Base-by-base conservation (phyloP, 108 stramenopile genomes). In the Schizochytrium sp. region DNA sequence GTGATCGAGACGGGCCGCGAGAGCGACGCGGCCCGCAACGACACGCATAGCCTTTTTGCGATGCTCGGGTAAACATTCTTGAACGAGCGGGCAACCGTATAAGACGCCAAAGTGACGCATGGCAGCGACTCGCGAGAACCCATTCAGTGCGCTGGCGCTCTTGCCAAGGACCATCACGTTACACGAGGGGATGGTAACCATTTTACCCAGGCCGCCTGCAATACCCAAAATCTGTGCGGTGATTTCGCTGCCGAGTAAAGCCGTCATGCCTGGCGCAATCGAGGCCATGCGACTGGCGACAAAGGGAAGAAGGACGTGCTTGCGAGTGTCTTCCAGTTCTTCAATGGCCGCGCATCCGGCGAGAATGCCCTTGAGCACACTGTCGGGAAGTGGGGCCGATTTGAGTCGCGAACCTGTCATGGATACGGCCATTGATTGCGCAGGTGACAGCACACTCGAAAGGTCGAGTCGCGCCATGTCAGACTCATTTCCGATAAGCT, bases 191-290 rank as follows among this genome's bases (percentile, higher is more conserved):
- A 96, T 94, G 23, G 92, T 93, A 44, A 94, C 89, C 53, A 99
- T 90, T 53, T 97, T 95, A 8, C 92, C 95, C 47, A 99, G 89
- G 29, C 98, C 98, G 51, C 99, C 99, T 44, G 97, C 95, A 44
- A 97, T 72, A 34, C 94, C 97, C 43, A 99, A 43, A n/a, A 99
- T 45, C 90, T 92, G 88, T 4, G 98, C 97, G 8, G 98, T 95
- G 21, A 96, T 88, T 5, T 95, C 71, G 23, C 96, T 89, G 2
- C 99, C 98, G 57, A 98, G 87, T 29, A 99, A 90, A 19, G 95
- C 96, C 60, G 92, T 89, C 28, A 92, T 58, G 91, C 94, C 94
- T 19, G 95, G 95, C 72, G 94, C 94, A 58, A 94, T 57, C 43
- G 59, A 25, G 34, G 83, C 88, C 95, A 96, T 96, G 5, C 91